A percentile compares a stretch with the other conserved stretches of the same genome.
These are phyloP conservation scores for Chaetomium fimeti DNA, from an alignment of 495 filamentous ascomycete genomes.

Conservation along the genomic window DNA sequence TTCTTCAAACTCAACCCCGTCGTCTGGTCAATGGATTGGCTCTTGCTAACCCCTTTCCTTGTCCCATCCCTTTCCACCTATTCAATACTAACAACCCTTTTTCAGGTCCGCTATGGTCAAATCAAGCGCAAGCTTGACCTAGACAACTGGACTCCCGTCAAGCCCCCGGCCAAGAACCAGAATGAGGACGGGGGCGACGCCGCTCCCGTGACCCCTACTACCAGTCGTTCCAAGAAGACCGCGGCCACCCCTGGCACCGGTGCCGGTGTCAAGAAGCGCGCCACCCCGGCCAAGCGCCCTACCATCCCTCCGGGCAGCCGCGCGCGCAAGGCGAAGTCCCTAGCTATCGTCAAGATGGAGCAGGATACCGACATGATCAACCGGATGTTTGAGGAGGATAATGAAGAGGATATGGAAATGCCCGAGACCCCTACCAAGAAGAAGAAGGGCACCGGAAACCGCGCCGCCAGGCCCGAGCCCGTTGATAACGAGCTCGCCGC, in stretches of 20 bases:
- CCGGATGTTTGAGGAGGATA: background rate
- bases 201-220: background rate
- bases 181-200: background rate
- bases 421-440: background rate
- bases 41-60: background rate
- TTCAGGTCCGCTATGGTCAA: slow-evolving; percentile 35
- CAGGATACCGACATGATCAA: background rate
- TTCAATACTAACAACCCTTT: background rate
- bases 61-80: background rate
- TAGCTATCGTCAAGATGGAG: slow-evolving; percentile 2
- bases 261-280: slow-evolving; percentile 18
- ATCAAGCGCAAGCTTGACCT: slow-evolving; percentile 33
- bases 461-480: background rate
- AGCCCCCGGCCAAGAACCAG: background rate
- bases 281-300: slow-evolving; percentile 2
- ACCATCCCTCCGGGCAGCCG: slow-evolving; percentile 1
- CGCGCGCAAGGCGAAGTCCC: slow-evolving; percentile 13
- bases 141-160: slow-evolving; percentile 17
- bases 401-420: background rate
- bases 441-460: background rate
- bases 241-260: slow-evolving; percentile 6
- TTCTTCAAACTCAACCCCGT: background rate
- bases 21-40: background rate
- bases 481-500: slow-evolving; percentile 34
- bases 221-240: background rate